Evolutionary conservation across 2,329 filamentous ascomycete genomes (phyloP).

Genomic region (Fusarium veterinarium): DNA sequence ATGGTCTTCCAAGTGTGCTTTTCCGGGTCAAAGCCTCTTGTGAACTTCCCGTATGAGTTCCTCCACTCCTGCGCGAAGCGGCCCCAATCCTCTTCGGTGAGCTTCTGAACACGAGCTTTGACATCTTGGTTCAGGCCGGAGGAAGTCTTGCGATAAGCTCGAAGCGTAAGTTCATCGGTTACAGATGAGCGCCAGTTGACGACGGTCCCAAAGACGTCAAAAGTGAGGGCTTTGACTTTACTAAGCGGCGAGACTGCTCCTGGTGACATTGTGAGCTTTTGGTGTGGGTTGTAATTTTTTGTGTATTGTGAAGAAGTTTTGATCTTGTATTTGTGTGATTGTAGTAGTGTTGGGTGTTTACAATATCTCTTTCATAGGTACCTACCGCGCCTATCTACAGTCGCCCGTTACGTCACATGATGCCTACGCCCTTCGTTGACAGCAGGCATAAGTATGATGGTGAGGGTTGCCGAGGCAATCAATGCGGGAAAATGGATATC

Average conservation of each 20-base stretch:
- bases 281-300: neutral
- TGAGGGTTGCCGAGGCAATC: neutral
- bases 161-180: constrained; percentile 65
- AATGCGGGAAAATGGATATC: neutral
- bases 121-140: constrained; percentile 61
- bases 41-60: constrained; percentile 71
- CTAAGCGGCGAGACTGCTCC: constrained; percentile 42
- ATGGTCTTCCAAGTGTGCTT: constrained; percentile 71
- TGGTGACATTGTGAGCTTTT: constrained; percentile 41
- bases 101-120: constrained; percentile 59
- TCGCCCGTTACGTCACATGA: constrained; percentile 36
- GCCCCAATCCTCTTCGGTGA: constrained; percentile 70
- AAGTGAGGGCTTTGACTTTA: constrained; percentile 70
- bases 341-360: neutral
- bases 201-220: constrained; percentile 84
- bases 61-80: constrained; percentile 78
- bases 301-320: neutral
- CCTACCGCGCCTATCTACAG: neutral
- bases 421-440: constrained; percentile 32
- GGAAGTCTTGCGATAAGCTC: constrained; percentile 60
- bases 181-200: constrained; percentile 82
- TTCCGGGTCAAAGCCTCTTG: constrained; percentile 60
- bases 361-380: neutral
- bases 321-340: neutral
- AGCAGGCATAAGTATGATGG: neutral